Percentiles rank a stretch among this genome's conserved stretches.
Evolutionary conservation across 2,329 filamentous ascomycete species (phyloP).

Genomic region (Ceratocystis destructans): DNA sequence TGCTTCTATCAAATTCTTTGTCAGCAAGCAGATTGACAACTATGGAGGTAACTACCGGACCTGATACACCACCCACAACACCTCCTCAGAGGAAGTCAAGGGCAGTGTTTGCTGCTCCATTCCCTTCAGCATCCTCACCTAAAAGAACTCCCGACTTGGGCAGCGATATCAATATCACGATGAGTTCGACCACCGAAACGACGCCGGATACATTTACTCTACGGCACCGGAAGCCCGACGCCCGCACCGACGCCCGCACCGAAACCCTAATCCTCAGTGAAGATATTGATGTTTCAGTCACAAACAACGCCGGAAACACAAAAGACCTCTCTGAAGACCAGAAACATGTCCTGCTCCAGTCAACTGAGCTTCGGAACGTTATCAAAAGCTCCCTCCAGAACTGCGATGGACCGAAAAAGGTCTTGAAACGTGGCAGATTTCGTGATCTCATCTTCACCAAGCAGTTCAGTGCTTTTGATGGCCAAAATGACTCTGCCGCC

Average conservation of each 20-base stretch:
- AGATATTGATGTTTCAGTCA: slow-evolving; percentile 18
- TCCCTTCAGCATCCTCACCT: background rate
- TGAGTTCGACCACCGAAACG: background rate
- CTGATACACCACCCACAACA: slow-evolving; percentile 12
- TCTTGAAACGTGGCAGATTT: slow-evolving; percentile 25
- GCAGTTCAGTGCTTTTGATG: slow-evolving; percentile 61
- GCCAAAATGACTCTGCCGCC: slow-evolving; percentile 49
- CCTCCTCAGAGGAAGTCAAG: slow-evolving; percentile 10
- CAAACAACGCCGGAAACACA: slow-evolving; percentile 17
- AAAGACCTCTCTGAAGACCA: slow-evolving; percentile 22
- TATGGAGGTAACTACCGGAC: slow-evolving; percentile 13
- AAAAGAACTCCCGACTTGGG: too few species aligned
- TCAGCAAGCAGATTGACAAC: background rate
- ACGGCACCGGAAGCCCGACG: slow-evolving; percentile 9
- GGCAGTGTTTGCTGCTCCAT: slow-evolving; percentile 14
- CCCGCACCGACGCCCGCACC: background rate
- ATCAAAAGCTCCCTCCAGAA: slow-evolving; percentile 10
- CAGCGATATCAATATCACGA: background rate
- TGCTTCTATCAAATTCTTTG: background rate
- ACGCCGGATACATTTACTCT: background rate
- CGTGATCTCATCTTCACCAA: slow-evolving; percentile 52
- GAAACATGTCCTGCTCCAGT: slow-evolving; percentile 14
- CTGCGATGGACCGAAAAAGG: slow-evolving; percentile 3
- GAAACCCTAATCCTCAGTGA: slow-evolving; percentile 19
- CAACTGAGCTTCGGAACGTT: slow-evolving; percentile 13